Percentiles rank a stretch among this genome's conserved stretches.
Evolutionary conservation across 306 rosid species (phyloP).

Genomic region (Datisca glomerata): DNA sequence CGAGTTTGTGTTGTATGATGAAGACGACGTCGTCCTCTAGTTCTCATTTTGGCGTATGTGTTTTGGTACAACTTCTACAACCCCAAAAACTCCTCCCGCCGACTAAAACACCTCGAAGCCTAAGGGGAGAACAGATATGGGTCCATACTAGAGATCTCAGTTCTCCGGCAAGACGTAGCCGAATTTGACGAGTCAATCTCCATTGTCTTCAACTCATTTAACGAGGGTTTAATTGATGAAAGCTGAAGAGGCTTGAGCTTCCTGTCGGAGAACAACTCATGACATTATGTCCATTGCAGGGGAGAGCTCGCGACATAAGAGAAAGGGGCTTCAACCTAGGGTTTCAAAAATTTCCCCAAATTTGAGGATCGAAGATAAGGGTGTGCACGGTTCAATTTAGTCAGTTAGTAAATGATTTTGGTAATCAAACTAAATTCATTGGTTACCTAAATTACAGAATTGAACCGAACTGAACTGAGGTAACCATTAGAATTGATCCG

Average conservation of each 20-base stretch:
- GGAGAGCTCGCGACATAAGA: too few species aligned
- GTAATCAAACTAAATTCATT: too few species aligned
- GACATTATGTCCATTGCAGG: too few species aligned
- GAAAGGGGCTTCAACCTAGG: too few species aligned
- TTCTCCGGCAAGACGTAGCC: slow-evolving; percentile 19
- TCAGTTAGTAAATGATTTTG: too few species aligned
- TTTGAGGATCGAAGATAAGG: too few species aligned
- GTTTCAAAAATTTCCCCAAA: too few species aligned
- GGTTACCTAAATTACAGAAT: too few species aligned
- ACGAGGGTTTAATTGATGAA: slow-evolving; percentile 23
- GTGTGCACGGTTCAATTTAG: too few species aligned
- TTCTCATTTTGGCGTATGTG: slow-evolving; percentile 23
- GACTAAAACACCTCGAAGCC: slow-evolving; percentile 89
- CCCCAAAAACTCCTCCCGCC: slow-evolving; percentile 81
- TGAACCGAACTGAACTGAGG: too few species aligned
- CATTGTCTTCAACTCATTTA: slow-evolving; percentile 4
- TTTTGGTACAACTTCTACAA: slow-evolving; percentile 50
- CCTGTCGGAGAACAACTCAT: slow-evolving; percentile 79
- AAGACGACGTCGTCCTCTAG: slow-evolving; percentile 28
- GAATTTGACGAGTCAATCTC: slow-evolving; percentile 22
- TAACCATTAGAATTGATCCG: too few species aligned
- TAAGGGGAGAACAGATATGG: slow-evolving; percentile 74
- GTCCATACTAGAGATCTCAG: slow-evolving; percentile 27
- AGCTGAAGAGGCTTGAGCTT: slow-evolving; percentile 72
- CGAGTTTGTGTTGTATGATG: slow-evolving; percentile 8